Percentiles rank a stretch among this genome's conserved stretches.
Conservation (phyloP, 2,329 filamentous ascomycete species). For the Clonostachys solani region DNA sequence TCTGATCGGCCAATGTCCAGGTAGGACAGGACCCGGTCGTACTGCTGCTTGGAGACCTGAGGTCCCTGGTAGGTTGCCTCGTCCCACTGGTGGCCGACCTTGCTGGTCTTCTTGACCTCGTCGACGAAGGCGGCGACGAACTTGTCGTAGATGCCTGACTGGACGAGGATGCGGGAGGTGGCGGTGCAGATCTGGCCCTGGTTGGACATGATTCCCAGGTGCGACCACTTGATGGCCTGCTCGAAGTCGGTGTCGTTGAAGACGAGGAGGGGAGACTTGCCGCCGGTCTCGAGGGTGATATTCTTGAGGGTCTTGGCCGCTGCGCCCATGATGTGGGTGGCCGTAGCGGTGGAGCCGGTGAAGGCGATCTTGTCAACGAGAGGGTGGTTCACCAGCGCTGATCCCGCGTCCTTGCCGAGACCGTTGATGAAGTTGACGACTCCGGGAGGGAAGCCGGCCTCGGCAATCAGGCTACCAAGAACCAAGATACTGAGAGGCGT, state of each 20-base stretch:
- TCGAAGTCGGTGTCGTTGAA: constrained; percentile 57
- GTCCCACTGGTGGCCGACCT: constrained; percentile 13
- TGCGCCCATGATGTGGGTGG: constrained; percentile 62
- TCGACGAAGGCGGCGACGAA: constrained; percentile 56
- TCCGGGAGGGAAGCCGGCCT: constrained; percentile 69
- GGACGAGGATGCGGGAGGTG: constrained; percentile 51
- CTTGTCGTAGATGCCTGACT: constrained; percentile 47
- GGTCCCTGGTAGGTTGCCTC: constrained; percentile 21
- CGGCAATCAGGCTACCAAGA: constrained; percentile 57
- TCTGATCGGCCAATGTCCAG: constrained; percentile 34
- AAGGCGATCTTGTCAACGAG: constrained; percentile 69
- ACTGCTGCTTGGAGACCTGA: constrained; percentile 54
- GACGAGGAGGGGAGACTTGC: constrained; percentile 53
- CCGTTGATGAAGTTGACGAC: constrained; percentile 70
- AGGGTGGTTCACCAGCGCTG: constrained; percentile 58
- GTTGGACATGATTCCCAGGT: constrained; percentile 38
- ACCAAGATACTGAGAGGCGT: constrained; percentile 56
- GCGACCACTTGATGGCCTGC: constrained; percentile 49
- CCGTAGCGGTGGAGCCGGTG: constrained; percentile 65
- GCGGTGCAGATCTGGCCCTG: constrained; percentile 54
- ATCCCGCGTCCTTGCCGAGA: constrained; percentile 58
- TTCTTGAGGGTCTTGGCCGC: constrained; percentile 56
- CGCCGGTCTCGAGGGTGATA: constrained; percentile 54
- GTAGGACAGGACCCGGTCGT: constrained; percentile 59
- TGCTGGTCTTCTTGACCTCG: constrained; percentile 38